These are phyloP conservation scores for Penicillium hesseltinei DNA, from an alignment of 2,329 filamentous ascomycete species.

Conservation along the genomic window DNA sequence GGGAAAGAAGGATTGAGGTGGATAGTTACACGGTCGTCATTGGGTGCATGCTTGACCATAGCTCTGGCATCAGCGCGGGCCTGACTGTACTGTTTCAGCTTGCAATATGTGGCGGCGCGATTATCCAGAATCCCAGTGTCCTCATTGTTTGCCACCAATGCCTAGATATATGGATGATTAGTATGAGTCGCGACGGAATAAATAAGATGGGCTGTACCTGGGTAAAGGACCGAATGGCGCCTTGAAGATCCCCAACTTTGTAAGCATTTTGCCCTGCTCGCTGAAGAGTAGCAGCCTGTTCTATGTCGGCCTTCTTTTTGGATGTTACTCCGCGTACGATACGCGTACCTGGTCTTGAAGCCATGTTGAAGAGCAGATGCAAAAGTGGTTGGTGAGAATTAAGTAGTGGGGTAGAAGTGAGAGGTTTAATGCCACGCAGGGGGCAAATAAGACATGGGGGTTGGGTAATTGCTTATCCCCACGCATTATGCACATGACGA, in stretches of 20 bases:
- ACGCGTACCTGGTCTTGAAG: background rate
- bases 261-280: slow-evolving; percentile 46
- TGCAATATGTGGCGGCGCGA: slow-evolving; percentile 56
- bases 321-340: background rate
- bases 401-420: background rate
- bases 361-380: slow-evolving; percentile 3
- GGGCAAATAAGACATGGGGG: background rate
- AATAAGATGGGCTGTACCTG: slow-evolving; percentile 29
- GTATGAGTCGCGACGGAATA: slow-evolving; percentile 8
- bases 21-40: slow-evolving; percentile 50
- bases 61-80: slow-evolving; percentile 58
- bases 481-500: background rate
- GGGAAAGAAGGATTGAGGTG: background rate
- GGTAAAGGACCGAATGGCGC: slow-evolving; percentile 44
- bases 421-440: slow-evolving; percentile 1
- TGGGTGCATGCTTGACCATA: slow-evolving; percentile 53
- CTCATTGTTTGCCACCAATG: slow-evolving; percentile 35
- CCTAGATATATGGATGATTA: slow-evolving; percentile 27
- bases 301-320: slow-evolving; percentile 3
- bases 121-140: slow-evolving; percentile 52
- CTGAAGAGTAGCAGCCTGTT: slow-evolving; percentile 29
- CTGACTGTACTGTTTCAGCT: slow-evolving; percentile 49
- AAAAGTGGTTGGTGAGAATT: background rate
- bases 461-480: background rate
- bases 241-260: slow-evolving; percentile 43